phyloP scores from a whole-genome alignment of 306 rosid species.

The Prunus mongolica region DNA sequence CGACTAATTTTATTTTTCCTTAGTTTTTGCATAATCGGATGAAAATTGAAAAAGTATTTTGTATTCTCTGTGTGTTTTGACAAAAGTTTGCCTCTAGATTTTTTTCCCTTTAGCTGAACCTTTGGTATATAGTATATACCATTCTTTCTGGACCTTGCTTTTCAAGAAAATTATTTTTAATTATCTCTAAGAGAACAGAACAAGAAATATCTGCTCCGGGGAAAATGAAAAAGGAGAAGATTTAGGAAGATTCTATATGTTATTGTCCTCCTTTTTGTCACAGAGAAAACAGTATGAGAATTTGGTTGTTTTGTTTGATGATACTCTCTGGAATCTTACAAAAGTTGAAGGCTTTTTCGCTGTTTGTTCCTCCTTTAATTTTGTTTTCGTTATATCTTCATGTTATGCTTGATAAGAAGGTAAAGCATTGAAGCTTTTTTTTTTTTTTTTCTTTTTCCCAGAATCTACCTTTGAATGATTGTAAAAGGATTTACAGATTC shows the following conservation, averaged over 20 bases:
- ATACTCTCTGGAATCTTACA: constrained; percentile 12
- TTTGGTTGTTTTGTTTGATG: background rate
- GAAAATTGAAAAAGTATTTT: background rate
- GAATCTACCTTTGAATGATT: constrained; percentile 10
- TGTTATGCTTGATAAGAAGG: background rate
- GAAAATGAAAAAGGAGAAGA: background rate
- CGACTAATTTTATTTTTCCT: background rate
- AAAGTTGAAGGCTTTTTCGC: constrained; percentile 5
- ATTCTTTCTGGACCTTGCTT: background rate
- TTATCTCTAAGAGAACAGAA: background rate
- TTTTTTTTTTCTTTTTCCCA: background rate
- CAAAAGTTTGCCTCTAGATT: background rate
- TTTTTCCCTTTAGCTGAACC: background rate
- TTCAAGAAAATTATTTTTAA: background rate
- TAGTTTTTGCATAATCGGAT: background rate
- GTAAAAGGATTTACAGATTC: background rate
- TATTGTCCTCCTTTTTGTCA: constrained; percentile 4
- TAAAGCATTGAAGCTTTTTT: background rate
- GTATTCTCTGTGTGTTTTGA: background rate
- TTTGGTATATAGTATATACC: constrained; percentile 5
- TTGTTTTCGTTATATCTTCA: background rate
- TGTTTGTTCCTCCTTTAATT: background rate
- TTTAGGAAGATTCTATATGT: constrained; percentile 9
- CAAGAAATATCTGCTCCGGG: background rate
- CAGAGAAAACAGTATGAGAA: background rate